Conservation (phyloP, 192 early-diverging fungal species). For the Gryganskiella cystojenkinii region DNA sequence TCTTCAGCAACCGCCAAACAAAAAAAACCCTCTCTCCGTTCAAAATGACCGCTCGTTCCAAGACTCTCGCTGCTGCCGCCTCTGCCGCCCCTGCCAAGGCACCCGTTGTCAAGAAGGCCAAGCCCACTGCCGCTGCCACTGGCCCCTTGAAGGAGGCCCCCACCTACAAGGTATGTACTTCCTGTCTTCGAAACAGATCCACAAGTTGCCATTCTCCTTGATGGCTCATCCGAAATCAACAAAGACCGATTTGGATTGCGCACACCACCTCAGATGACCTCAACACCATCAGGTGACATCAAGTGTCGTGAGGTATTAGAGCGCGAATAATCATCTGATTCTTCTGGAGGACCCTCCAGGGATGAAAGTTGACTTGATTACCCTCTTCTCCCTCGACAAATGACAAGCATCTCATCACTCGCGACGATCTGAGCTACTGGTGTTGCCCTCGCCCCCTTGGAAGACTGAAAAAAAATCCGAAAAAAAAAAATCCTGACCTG, state of each 20-base stretch:
- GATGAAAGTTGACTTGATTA: too few species aligned
- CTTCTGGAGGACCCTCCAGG: too few species aligned
- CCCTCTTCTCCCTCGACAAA: too few species aligned
- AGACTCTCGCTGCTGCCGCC: slow-evolving; percentile 23
- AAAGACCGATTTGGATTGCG: not conserved
- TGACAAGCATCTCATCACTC: too few species aligned
- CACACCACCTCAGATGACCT: too few species aligned
- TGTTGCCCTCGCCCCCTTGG: not conserved
- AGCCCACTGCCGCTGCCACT: slow-evolving; percentile 11
- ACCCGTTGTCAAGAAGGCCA: slow-evolving; percentile 24
- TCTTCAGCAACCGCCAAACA: not conserved
- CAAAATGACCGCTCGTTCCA: slow-evolving; percentile 28
- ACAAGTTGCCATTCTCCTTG: too few species aligned
- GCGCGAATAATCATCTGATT: too few species aligned
- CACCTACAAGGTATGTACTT: slow-evolving; percentile 41
- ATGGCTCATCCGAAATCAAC: not conserved
- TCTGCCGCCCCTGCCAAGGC: slow-evolving; percentile 23
- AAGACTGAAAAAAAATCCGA: not conserved
- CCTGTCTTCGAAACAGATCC: too few species aligned
- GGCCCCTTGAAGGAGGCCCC: slow-evolving; percentile 45
- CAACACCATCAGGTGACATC: too few species aligned
- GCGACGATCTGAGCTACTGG: not conserved
- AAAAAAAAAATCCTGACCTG: too few species aligned
- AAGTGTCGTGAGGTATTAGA: too few species aligned
- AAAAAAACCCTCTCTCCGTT: too few species aligned